Evolutionary conservation across 768 basidiomycete species (phyloP).

Genomic region (Goffeauzyma gilvescens): DNA sequence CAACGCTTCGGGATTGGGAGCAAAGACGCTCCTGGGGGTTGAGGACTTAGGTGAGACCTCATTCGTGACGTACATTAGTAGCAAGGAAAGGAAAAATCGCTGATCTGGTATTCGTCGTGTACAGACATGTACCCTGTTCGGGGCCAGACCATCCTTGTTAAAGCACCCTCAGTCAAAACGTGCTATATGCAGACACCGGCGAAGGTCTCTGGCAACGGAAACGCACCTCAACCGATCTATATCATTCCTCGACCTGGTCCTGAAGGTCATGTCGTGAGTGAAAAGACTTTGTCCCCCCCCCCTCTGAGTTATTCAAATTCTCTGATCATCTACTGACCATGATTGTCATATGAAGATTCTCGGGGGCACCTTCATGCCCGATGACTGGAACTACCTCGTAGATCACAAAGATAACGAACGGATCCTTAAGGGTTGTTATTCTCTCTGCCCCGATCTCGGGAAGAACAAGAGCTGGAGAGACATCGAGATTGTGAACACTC

Average conservation of each 20-base stretch:
- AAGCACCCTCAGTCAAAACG: conserved; percentile 46
- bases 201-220: background rate
- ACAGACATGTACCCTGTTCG: conserved; percentile 47
- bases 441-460: conserved; percentile 35
- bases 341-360: too few species aligned
- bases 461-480: conserved; percentile 22
- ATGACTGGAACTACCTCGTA: conserved; percentile 40
- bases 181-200: conserved; percentile 17
- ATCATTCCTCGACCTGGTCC: conserved; percentile 44
- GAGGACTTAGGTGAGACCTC: conserved; percentile 39
- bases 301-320: too few species aligned
- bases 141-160: conserved; percentile 63
- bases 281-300: too few species aligned
- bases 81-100: too few species aligned
- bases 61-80: too few species aligned
- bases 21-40: conserved; percentile 57
- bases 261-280: conserved; percentile 34
- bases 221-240: conserved; percentile 35
- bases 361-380: conserved; percentile 41
- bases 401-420: conserved; percentile 34
- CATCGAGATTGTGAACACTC: conserved; percentile 40
- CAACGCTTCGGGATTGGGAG: conserved; percentile 45
- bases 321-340: too few species aligned
- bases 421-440: conserved; percentile 35
- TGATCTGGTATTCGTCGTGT: background rate